Evolutionary conservation across 805 yeast genomes (phyloP).

Genomic region (Ogataea neopini): DNA sequence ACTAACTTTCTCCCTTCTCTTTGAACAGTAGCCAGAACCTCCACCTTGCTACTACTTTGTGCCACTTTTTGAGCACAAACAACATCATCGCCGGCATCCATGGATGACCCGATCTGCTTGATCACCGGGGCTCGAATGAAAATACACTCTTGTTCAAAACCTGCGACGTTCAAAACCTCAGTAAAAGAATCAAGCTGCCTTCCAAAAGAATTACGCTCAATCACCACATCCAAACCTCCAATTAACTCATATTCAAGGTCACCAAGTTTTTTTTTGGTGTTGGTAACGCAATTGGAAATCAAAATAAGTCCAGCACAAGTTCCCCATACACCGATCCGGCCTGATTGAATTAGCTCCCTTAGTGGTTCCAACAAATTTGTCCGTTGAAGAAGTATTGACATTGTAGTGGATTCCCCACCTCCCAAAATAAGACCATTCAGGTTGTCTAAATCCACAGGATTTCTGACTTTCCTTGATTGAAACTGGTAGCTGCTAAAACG

Average conservation of each 20-base stretch:
- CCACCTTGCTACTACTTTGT: constrained; percentile 36
- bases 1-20: constrained; percentile 40
- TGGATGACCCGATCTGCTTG: constrained; percentile 4
- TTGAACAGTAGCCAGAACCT: constrained; percentile 43
- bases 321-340: constrained; percentile 69
- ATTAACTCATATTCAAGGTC: constrained; percentile 44
- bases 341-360: constrained; percentile 47
- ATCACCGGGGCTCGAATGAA: constrained; percentile 82
- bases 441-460: constrained; percentile 45
- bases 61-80: constrained; percentile 15
- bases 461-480: constrained; percentile 50
- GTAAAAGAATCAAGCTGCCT: constrained; percentile 71
- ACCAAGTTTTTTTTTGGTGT: constrained; percentile 50
- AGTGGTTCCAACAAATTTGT: constrained; percentile 58
- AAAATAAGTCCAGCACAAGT: constrained; percentile 84
- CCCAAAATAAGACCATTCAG: constrained; percentile 70
- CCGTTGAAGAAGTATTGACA: constrained; percentile 70
- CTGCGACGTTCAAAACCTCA: constrained; percentile 41
- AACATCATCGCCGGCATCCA: background rate
- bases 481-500: constrained; percentile 35
- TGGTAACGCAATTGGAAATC: constrained; percentile 52
- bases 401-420: constrained; percentile 68
- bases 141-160: constrained; percentile 39
- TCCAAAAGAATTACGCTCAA: constrained; percentile 76
- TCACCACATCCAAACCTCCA: constrained; percentile 65